Evolutionary conservation across 2,329 filamentous ascomycete species (phyloP), one percentile per base, ranked within the genome.

Genomic region (Trichoderma gracile): DNA sequence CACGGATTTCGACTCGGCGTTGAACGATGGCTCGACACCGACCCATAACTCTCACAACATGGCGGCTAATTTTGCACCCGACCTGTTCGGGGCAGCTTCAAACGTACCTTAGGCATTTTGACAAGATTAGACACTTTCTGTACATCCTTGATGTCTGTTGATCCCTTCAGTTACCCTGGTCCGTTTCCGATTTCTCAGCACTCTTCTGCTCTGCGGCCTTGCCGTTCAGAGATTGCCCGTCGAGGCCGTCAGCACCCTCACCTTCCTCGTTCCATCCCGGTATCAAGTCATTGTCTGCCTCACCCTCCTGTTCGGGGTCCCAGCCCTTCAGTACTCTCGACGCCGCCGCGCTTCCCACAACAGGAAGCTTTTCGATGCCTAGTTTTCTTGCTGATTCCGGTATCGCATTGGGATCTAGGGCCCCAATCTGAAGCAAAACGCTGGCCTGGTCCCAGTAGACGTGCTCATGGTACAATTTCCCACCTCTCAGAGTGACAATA

Each of bases 361-460:
- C 72, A 0, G 79, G 79, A 10, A 81, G 65, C 3, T 67, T 72
- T 66, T 73, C 69, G 0, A 80, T 72, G 0, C 78, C 78, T 6
- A 70, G 66, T 10, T 75, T 73, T 21, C 71, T 73, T 0, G 74
- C 75, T 27, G 70, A 69, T 12, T 76, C 70, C 0, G 79, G 77
- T 0, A 81, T 56, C 0, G 77, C 15, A 0, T 73, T 73, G 0
- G 77, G 78, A 45, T 81, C 78, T 40, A 90, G 69, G 42, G 89
- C 70, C 0, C 86, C 88, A 6, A 85, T 72, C 70, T 90, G 88
- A 2, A 81, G 72, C 33, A 89, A 71, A 3, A 84, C 84, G 0
- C 84, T 87, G 0, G 80, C 84, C 69, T 88, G 85, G 58, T 89
- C 86, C 86, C 86, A 89, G 40, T 83, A 80, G 14, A 89, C 86